Base-by-base conservation (phyloP, 306 rosid species). In the Gleditsia sinensis region DNA sequence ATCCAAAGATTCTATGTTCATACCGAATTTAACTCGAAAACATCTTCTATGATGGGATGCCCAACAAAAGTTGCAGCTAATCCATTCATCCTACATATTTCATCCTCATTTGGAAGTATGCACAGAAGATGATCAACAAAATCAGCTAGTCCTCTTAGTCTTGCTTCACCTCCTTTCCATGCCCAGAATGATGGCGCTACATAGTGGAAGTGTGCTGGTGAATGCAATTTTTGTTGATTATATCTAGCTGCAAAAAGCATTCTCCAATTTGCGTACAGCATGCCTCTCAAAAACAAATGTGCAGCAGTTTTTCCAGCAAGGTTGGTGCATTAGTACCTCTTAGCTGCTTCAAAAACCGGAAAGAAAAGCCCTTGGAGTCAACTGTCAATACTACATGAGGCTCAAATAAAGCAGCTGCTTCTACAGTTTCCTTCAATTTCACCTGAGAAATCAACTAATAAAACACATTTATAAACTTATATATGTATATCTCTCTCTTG, bases 161-260 rank as follows among this genome's bases (percentile, higher is more conserved):
- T 85, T 69, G 83, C 88, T 90, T 94, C 97, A 37, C 98, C 98
- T 54, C 98, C 95, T 84, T 90, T 94, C 98, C 97, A 94, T 36
- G 98, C 98, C 98, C 98, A 94, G 27, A 91, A 94, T 9, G 97
- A 91, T 0, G 97, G 97, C 45, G 98, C 96, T 37, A 94, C 93
- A 66, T 88, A 91, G 80, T 94, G 98, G 69, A 94, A 88, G 76
- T 87, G 98, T 36, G 66, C 82, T 20, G 93, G 97, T 45, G 37
- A 46, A 77, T 84, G 80, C 75, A 76, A 25, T 25, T 77, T 86
- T 42, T 57, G 75, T 58, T 32, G 71, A 61, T 61, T 70, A 77
- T 81, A 81, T 82, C 86, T 94, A 85, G 91, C 98, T 91, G 96
- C 95, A 81, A 86, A 86, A 89, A 54, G 40, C 80, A 87, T 75